Conservation (phyloP, 257 asterid genomes). For the Nicotiana noctiflora region DNA sequence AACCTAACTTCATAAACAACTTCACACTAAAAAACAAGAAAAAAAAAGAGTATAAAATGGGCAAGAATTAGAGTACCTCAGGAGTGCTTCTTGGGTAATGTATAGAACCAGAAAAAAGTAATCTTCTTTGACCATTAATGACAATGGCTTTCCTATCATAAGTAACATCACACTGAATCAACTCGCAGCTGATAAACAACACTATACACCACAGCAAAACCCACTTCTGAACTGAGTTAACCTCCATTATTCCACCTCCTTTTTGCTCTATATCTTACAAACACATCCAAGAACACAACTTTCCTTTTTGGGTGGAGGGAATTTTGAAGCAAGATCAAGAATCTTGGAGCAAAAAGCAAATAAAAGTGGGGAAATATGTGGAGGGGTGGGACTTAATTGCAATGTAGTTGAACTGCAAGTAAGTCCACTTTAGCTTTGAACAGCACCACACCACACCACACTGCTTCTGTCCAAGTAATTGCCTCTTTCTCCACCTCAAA, state of each 20-base stretch:
- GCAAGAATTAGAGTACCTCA: constrained; percentile 9
- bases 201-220: background rate
- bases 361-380: background rate
- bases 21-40: background rate
- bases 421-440: background rate
- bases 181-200: background rate
- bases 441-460: constrained; percentile 6
- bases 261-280: background rate
- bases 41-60: background rate
- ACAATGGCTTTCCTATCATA: constrained; percentile 18
- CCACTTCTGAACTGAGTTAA: constrained; percentile 10
- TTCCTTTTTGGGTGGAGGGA: background rate
- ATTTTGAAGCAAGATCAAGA: constrained; percentile 3
- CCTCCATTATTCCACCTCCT: background rate
- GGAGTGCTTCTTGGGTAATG: constrained; percentile 29
- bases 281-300: constrained; percentile 8
- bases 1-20: background rate
- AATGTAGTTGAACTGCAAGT: background rate
- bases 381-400: background rate
- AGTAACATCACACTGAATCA: constrained; percentile 13
- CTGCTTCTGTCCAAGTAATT: constrained; percentile 1
- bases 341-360: background rate
- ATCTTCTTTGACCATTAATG: constrained; percentile 24
- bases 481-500: constrained; percentile 6
- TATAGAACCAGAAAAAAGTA: constrained; percentile 26